Base-by-base conservation (phyloP, 106 monocot genomes). In the Allium sativum region DNA sequence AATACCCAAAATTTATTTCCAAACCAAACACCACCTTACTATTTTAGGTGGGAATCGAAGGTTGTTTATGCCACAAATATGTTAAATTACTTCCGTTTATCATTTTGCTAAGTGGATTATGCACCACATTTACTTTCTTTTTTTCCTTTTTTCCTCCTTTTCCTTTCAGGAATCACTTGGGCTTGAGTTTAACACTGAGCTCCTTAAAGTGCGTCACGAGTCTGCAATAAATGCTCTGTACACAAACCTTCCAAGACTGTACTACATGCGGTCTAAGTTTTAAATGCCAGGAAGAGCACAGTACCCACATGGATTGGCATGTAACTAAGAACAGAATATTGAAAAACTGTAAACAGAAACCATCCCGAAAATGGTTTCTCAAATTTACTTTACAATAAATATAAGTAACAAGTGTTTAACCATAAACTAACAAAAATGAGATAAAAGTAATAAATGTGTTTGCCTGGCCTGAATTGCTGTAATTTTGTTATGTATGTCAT, bases 231-330 rank as follows among this genome's bases (percentile, higher is more conserved):
- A 79, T 62, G 83, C 90, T 68, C 66, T 95, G 51, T 90, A 95
- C 68, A n/a, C 45, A 18, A 79, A 86, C 22, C 79, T 95, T 74
- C 77, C 90, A 48, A 86, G 94, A 53, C 90, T 95, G 94, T 57
- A 90, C 81, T 42, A 95, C 94, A 50, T 95, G 94, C 81, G 94
- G 94, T 31, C 44, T 90, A 53, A 80, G 94, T 21, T 90, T 95
- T 64, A 80, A 74, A 40, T 61, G 61, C 70, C 94, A 95, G 74
- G 94, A 95, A 55, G 94, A 95, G 66, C 94, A 95, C 62, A 81
- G 94, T 55, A 81, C 12, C 71, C 94, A 95, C 71, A 95, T 95
- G 94, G 94, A 95, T 73, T 95, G 94, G 94, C 94, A 95, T 79
- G 94, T 95, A 43, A 84, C 88, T 2, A 76, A 90, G 69, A 96